phyloP scores from a whole-genome alignment of 2,329 filamentous ascomycete species.

The Botrytis tulipae region DNA sequence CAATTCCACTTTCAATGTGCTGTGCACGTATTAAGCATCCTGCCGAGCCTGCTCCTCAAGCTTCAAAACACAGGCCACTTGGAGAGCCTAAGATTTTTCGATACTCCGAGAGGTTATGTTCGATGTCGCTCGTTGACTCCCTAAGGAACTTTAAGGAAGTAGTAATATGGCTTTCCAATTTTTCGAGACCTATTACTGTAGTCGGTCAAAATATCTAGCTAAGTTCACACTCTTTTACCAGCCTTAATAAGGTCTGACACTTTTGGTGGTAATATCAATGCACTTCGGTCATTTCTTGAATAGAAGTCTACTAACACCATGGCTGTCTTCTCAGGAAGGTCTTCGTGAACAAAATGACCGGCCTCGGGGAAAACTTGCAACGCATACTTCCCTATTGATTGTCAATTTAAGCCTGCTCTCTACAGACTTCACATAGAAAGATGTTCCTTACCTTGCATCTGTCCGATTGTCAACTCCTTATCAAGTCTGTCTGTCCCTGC shows the following conservation, averaged over 20 bases:
- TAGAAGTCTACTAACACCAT: constrained; percentile 86
- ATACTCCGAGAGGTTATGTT: not conserved
- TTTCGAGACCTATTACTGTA: not conserved
- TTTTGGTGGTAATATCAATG: constrained; percentile 86
- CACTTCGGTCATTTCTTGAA: constrained; percentile 81
- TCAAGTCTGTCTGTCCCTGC: constrained; percentile 89
- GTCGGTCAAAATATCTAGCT: not conserved
- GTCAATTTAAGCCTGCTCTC: constrained; percentile 15
- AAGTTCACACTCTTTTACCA: constrained; percentile 53
- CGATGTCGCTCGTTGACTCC: not conserved
- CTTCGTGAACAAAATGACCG: constrained; percentile 95
- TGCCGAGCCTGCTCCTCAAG: not conserved
- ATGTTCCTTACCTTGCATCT: constrained; percentile 77
- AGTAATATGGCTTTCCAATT: not conserved
- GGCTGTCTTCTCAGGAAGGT: constrained; percentile 87
- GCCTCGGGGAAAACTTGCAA: constrained; percentile 92
- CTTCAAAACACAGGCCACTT: not conserved
- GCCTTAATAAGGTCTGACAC: constrained; percentile 70
- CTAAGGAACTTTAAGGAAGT: not conserved
- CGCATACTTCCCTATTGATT: constrained; percentile 75
- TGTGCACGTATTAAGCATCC: not conserved
- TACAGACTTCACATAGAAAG: not conserved
- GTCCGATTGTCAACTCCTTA: constrained; percentile 89
- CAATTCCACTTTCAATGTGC: not conserved
- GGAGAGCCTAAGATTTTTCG: not conserved